Evolutionary conservation across 148 eudicot genomes (phyloP), one percentile per base, ranked within the genome.

Genomic region (Vaccinium darrowii): DNA sequence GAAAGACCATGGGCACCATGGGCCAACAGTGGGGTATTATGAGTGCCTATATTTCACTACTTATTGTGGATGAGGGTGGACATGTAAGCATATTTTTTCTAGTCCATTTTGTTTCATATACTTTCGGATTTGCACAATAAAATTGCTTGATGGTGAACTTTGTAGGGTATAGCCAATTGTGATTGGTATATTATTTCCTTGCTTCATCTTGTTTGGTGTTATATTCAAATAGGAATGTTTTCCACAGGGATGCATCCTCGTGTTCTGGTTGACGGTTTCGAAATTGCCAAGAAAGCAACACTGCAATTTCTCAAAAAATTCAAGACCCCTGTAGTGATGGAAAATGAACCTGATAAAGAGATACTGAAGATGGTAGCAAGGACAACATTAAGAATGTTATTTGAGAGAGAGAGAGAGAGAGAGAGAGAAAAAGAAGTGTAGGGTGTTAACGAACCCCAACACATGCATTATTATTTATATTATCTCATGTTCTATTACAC

Each of bases 311-410:
- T 97, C 14, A 98, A 97, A 81, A 94, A 92, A 85, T 97, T 97
- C 78, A 97, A 97, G 90, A 97, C 98, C 89, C 95, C 96, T 79
- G 99, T 97, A 69, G 93, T 94, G 81, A 94, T 97, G 92, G 99
- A 98, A 47, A 89, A 94, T 81, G 95, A 97, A 36, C 99, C 99
- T 72, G 99, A 97, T 87, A 93, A 81, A 90, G 99, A 97, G 90
- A 92, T 97, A 84, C 88, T 97, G 81, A 93, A 93, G 91, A 97
- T 95, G 98, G 98, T 97, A 49, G 98, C 99, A 80, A 94, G 99
- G 84, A 97, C 99, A 83, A 94, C 99, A 33, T 79, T 97, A 50
- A 93, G 99, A 89, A n/a, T n/a, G n/a, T n/a, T n/a, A n/a, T n/a
- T n/a, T n/a, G n/a, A n/a, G n/a, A n/a, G n/a, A n/a, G n/a, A n/a